These are phyloP conservation scores for Protea cynaroides DNA, from an alignment of 164 flowering plant genomes.

Conservation along the genomic window DNA sequence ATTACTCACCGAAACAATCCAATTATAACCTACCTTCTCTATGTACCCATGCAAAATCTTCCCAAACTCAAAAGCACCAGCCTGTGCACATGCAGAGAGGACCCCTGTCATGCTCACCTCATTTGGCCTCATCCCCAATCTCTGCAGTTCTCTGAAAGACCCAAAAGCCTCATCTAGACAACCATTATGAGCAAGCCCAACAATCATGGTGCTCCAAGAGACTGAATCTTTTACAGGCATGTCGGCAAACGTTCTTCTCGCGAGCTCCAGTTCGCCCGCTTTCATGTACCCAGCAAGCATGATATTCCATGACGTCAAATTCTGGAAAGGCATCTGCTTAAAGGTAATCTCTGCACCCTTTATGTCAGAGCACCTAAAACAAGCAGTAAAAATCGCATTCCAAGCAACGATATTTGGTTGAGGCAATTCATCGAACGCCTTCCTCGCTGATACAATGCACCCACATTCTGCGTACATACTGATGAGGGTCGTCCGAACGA, in stretches of 20 bases:
- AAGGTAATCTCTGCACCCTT: conserved; percentile 34
- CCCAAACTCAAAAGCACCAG: conserved; percentile 56
- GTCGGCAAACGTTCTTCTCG: conserved; percentile 26
- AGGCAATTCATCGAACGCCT: conserved; percentile 49
- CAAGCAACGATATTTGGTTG: conserved; percentile 58
- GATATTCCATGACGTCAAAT: conserved; percentile 48
- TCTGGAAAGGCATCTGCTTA: conserved; percentile 36
- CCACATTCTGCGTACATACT: conserved; percentile 58
- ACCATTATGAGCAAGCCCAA: conserved; percentile 51
- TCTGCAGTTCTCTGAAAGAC: conserved; percentile 33
- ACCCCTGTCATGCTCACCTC: conserved; percentile 62
- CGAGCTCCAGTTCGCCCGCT: conserved; percentile 41
- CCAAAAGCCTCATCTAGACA: conserved; percentile 44
- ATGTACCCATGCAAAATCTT: conserved; percentile 46
- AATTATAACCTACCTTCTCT: conserved; percentile 42
- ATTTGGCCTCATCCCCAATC: conserved; percentile 34
- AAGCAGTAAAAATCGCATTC: conserved; percentile 56
- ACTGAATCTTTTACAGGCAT: conserved; percentile 46
- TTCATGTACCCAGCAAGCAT: conserved; percentile 58
- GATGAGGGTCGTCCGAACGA: conserved; percentile 49
- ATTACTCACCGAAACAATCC: conserved; percentile 44
- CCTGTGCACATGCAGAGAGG: conserved; percentile 58
- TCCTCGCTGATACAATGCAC: conserved; percentile 19
- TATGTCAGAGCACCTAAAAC: conserved; percentile 43
- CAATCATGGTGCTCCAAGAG: conserved; percentile 76